Conservation (phyloP, 805 yeast species). For the Schizosaccharomyces octosporus region DNA sequence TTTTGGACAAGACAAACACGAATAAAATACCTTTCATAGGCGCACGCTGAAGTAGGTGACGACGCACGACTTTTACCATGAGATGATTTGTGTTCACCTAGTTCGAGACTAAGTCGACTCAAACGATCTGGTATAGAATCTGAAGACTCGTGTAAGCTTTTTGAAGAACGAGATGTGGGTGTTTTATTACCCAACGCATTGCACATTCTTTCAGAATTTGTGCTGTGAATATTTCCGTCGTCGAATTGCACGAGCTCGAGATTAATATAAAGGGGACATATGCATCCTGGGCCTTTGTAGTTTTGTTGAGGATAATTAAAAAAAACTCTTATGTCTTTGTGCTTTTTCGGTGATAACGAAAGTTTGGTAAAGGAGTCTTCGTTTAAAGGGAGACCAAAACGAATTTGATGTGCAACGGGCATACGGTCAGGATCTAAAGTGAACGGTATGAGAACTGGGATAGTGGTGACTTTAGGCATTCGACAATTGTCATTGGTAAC, state of each 20-base stretch:
- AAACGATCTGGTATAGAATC: too few species aligned
- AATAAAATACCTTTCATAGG: not conserved
- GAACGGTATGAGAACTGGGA: not conserved
- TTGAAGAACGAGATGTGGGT: too few species aligned
- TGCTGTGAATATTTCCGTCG: not conserved
- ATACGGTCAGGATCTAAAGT: not conserved
- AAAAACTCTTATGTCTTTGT: not conserved
- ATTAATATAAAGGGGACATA: not conserved
- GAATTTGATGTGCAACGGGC: not conserved
- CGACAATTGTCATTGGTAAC: not conserved
- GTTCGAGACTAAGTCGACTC: too few species aligned
- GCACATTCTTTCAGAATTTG: not conserved
- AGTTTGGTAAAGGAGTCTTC: not conserved
- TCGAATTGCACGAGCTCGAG: not conserved
- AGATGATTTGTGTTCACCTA: not conserved
- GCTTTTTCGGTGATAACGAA: not conserved
- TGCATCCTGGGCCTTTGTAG: not conserved
- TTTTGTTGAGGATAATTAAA: not conserved
- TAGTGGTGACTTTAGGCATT: not conserved
- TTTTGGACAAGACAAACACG: not conserved
- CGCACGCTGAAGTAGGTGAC: not conserved
- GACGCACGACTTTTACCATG: not conserved
- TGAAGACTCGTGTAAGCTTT: too few species aligned
- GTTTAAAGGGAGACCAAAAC: not conserved
- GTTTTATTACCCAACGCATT: too few species aligned